Base-by-base conservation (phyloP, 495 filamentous ascomycete genomes). In the Pyrenopolyporus hunteri region DNA sequence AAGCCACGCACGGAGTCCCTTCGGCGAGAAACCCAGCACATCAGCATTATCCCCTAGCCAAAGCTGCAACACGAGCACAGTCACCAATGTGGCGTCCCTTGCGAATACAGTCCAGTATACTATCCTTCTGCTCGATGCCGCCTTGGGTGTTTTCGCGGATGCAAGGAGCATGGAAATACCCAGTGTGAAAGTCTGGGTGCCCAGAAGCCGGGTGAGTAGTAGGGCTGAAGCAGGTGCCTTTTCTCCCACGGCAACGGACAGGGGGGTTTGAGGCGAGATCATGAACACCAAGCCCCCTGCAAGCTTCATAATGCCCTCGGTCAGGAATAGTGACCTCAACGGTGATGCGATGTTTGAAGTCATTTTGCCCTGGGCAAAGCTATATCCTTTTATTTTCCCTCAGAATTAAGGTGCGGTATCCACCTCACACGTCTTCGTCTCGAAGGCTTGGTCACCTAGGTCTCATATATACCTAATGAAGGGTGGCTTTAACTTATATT, bases 121-220 rank as follows among this genome's bases (percentile, higher is more conserved):
- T 16, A 64, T 25, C 3, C 60, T 32, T 9, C 60, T 46, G 16
- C 53, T 58, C 42, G 53, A 8, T 3, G 22, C 37, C 8, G 59
- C 59, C 13, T 44, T 36, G 0, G 52, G 59, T 7, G 59, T 52
- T 8, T 16, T 47, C 3, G 52, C 17, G 9, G 59, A 63, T n/a
- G 60, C 60, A n/a, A 58, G 47, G 1, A 64, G 47, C 60, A 64
- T 57, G 4, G 60, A 57, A n/a, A 64, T 37, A 5, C 54, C 60
- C 9, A 64, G 33, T 7, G 60, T 64, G 10, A 64, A 49, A 2
- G 60, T 64, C 36, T 64, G 60, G 1, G 60, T 64, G 22, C 60
- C 60, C 11, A 64, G 23, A 3, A 64, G 60, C 11, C 60, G 60
- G 0, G 53, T 54, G 13, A 64, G 10, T 4, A 64, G 35, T 14